These are phyloP conservation scores for Daucus carota DNA, from an alignment of 129 eudicot genomes.

Conservation along the genomic window DH1_v3.0 NC_030381.2:49040001-49040500, in stretches of 20 bases:
- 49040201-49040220: background rate
- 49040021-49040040: background rate
- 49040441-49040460: background rate
- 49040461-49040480: background rate
- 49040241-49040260: background rate
- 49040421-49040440: background rate
- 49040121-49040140: background rate
- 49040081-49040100: slow-evolving; percentile 3
- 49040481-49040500: background rate
- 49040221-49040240: background rate
- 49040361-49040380: slow-evolving; percentile 4
- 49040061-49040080: background rate
- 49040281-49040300: background rate
- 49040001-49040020: background rate
- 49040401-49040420: background rate
- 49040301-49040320: background rate
- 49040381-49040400: background rate
- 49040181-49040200: background rate
- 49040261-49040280: background rate
- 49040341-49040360: background rate
- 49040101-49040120: background rate
- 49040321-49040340: background rate
- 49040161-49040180: background rate
- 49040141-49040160: background rate
- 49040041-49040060: background rate